Percentiles rank a stretch among this genome's conserved stretches.
Evolutionary conservation across 305 asterid species (phyloP).

Genomic region (Euphrasia arctica): DNA sequence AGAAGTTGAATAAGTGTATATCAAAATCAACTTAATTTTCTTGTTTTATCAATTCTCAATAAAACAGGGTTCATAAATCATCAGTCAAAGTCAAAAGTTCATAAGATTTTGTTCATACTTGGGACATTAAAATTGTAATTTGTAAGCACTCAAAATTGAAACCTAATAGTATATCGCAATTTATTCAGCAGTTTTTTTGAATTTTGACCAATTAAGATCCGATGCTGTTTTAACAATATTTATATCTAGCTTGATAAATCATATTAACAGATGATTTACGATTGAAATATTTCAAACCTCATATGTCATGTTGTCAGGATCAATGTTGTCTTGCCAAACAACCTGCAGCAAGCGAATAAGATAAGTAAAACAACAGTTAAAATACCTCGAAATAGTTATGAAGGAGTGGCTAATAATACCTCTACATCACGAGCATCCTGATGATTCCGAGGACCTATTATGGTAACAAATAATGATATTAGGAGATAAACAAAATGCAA

Average conservation of each 20-base stretch:
- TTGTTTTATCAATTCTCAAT: conserved; percentile 1
- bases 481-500: conserved; percentile 5
- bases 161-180: background rate
- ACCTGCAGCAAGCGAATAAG: conserved; percentile 38
- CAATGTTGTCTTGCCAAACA: conserved; percentile 65
- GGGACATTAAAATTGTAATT: too few species aligned
- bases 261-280: conserved; percentile 19
- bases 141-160: background rate
- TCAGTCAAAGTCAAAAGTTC: too few species aligned
- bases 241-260: conserved; percentile 21
- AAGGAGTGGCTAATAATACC: conserved; percentile 31
- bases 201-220: conserved; percentile 8
- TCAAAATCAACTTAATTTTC: conserved; percentile 9
- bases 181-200: conserved; percentile 2
- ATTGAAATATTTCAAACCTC: conserved; percentile 51
- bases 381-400: conserved; percentile 17
- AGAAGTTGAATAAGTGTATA: conserved; percentile 8
- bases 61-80: conserved; percentile 10
- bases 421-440: conserved; percentile 52
- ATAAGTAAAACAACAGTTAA: conserved; percentile 19
- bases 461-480: background rate
- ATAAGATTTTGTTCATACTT: too few species aligned
- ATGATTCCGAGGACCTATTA: conserved; percentile 61
- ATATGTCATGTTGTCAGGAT: conserved; percentile 78
- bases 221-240: background rate